Base-by-base conservation (phyloP, 2,329 filamentous ascomycete species). In the Emmonsiellopsis sp. region DNA sequence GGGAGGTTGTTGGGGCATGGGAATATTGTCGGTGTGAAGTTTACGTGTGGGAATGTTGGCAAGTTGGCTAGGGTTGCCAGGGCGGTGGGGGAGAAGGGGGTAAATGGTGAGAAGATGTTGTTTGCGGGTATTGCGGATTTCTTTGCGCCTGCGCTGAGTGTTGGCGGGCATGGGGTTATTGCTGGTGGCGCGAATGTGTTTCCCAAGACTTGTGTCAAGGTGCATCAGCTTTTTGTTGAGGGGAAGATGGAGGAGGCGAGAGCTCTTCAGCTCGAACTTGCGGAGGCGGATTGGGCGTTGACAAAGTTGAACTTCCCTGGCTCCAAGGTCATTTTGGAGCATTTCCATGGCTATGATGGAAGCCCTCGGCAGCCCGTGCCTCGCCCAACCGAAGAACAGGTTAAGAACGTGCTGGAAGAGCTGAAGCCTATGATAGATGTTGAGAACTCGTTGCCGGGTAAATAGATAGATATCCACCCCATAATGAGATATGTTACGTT, bases 111-210 rank as follows among this genome's bases (percentile, higher is more conserved):
- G n/a, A 88, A 88, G 73, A 76, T 86, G 64, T 84, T 84, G 54
- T 79, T 85, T 61, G 85, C 83, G 43, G 86, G 86, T 52, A 85
- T 81, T 48, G 84, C 84, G 51, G 86, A 89, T 70, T 88, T 88
- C 67, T 83, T 82, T 11, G 69, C 88, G 11, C 85, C 87, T 65
- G 83, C 82, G 0, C 69, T 87, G 34, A 75, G 85, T 42, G 84
- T 81, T 3, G 86, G 85, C 17, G 85, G 83, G 2, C 80, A 84
- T 54, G 86, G 86, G 37, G 79, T 86, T 61, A 85, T 89, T 57
- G 82, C 81, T 10, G 86, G 86, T 13, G 74, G 85, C 52, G 86
- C 79, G 33, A 89, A 90, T 66, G 74, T 89, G 46, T 77, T 82
- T 2, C 86, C 84, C 32, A 83, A 79, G 62, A 72, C 83, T 3